Evolutionary conservation across 164 flowering plant species (phyloP), one percentile per base, ranked within the genome.

Genomic region (Macadamia tetraphylla): DNA sequence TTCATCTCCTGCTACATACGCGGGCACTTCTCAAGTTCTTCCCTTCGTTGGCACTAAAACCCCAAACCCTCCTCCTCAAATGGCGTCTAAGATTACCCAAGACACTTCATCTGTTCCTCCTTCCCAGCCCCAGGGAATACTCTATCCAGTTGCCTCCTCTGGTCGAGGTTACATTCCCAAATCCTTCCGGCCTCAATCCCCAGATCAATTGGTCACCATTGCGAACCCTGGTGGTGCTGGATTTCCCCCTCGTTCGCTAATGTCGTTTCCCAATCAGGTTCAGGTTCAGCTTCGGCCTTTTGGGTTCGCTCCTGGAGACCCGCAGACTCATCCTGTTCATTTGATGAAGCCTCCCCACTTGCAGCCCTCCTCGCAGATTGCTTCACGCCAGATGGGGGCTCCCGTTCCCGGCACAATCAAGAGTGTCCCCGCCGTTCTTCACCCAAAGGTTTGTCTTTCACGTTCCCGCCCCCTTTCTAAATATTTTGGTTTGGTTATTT

Each of bases 141-240:
- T 74, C 18, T 79, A 77, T 76, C 84, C 84, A 1, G 68, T 80
- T 17, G 70, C 77, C 2, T 71, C 81, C 29, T 71, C 85, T 8
- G 82, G 78, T 40, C 77, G 84, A 3, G 85, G 76, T 6, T 77
- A 76, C 72, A 64, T 73, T 8, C 69, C 82, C 15, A 70, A 64
- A 60, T 6, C 63, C 44, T 17, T 66, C 17, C 71, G 76, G 7
- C 72, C 80, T 6, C 67, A 71, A 71, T 57, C 77, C 13, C 31
- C 78, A 15, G 84, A 79, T 64, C 88, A 79, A 52, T 15, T 75
- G 15, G 77, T 76, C 42, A 77, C 87, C 9, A 72, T 78, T 9
- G 78, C 75, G 13, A 78, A 74, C 59, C 67, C 73, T 2, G 67
- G 66, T 48, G 77, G 71, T 3, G 67, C 62, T 48, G 77, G 71